Base-by-base conservation (phyloP, 148 eudicot genomes). In the Talinum fruticosum region DNA sequence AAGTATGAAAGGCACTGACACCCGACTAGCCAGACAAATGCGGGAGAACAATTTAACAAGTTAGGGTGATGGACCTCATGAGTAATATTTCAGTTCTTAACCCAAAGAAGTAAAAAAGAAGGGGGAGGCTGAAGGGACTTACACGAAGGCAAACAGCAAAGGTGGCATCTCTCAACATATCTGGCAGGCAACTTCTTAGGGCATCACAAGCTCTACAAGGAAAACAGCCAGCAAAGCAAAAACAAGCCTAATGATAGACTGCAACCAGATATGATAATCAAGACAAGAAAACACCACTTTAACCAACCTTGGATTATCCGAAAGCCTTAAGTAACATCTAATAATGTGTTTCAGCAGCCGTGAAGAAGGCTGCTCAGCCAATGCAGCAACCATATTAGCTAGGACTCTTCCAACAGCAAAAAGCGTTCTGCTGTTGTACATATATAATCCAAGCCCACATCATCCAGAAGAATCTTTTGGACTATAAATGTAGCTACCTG, bases 401-500 rank as follows among this genome's bases (percentile, higher is more conserved):
- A 96, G 78, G 69, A 96, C 99, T 78, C 93, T 85, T 41, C 94
- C 99, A 66, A 96, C 97, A 28, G 99, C 99, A 77, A 91, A 96
- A 96, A 96, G 18, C 99, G 91, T 84, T 93, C 99, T 4, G 99
- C 94, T 37, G 99, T 96, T 30, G 99, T 91, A 83, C 99, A 96
- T 80, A 96, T 96, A 79, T 96, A 96, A 62, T 96, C 99, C 89
- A 96, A 81, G 76, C 99, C 99, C 74, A 96, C 97, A 81, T 96
- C 97, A 86, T 96, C 99, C 75, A 93, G 82, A 75, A 96, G 86
- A 81, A 96, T 93, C 82, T 93, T 96, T 76, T 93, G 99, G 57
- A 96, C 99, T 51, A 96, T 96, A 78, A 96, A 96, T 34, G 99
- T 96, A 19, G 99, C 99, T 65, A 96, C 99, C 99, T 96, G 87